These are phyloP conservation scores for Exophiala bonariae DNA, from an alignment of 2,329 filamentous ascomycete species.

Conservation along the genomic window DNA sequence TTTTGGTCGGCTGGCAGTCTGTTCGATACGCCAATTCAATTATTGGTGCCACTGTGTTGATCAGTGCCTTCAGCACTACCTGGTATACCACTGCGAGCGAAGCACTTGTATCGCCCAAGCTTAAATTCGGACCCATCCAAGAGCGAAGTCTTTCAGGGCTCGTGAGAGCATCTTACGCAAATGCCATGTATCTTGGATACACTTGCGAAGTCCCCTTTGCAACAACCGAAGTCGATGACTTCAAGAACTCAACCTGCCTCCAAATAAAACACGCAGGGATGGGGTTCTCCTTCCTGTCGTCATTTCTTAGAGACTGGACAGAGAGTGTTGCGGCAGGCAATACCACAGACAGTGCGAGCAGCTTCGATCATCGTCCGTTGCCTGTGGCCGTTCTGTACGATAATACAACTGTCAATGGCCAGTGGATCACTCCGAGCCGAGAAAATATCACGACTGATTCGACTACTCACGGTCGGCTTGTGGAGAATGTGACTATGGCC, in stretches of 20 bases:
- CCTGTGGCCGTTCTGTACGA: slow-evolving; percentile 67
- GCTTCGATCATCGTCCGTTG: slow-evolving; percentile 47
- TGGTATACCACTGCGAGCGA: slow-evolving; percentile 78
- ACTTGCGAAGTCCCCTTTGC: slow-evolving; percentile 64
- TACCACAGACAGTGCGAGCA: slow-evolving; percentile 31
- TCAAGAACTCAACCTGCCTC: slow-evolving; percentile 59
- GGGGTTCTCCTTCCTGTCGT: slow-evolving; percentile 66
- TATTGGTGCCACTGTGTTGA: slow-evolving; percentile 64
- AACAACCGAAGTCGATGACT: slow-evolving; percentile 37
- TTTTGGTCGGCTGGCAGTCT: slow-evolving; percentile 68
- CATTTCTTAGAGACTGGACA: slow-evolving; percentile 61
- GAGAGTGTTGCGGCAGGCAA: slow-evolving; percentile 46
- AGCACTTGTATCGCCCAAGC: slow-evolving; percentile 71
- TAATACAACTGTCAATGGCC: slow-evolving; percentile 68
- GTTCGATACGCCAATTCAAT: slow-evolving; percentile 66
- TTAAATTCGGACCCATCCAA: slow-evolving; percentile 60
- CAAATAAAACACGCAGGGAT: slow-evolving; percentile 69
- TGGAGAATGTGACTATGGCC: slow-evolving; percentile 76
- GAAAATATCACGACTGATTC: slow-evolving; percentile 56
- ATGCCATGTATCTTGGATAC: slow-evolving; percentile 55
- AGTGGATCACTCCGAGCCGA: slow-evolving; percentile 63
- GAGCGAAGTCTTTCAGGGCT: slow-evolving; percentile 52
- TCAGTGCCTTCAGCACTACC: slow-evolving; percentile 65
- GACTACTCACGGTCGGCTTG: slow-evolving; percentile 52
- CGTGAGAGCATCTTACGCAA: slow-evolving; percentile 64